Conservation (phyloP, 176 grass and related monocot genomes). For the Leersia perrieri region DNA sequence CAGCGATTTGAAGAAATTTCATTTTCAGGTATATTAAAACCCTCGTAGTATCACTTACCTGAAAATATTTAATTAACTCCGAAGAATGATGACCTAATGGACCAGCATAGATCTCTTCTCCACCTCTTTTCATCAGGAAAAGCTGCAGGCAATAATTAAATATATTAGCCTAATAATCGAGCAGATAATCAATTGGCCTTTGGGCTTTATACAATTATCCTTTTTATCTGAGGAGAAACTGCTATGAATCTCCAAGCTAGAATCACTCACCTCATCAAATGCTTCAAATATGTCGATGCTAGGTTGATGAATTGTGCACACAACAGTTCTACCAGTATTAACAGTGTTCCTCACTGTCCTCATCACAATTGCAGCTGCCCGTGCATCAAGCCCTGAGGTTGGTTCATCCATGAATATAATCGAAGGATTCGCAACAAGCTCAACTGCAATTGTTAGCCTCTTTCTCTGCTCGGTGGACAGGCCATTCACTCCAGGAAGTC, state of each 20-base stretch:
- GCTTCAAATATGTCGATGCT: constrained; percentile 99
- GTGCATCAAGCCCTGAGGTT: constrained; percentile 83
- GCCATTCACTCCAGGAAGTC: constrained; percentile 76
- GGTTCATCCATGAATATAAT: constrained; percentile 97
- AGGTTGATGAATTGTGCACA: constrained; percentile 94
- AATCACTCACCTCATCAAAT: constrained; percentile 72
- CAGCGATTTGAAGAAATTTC: background rate
- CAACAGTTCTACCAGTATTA: constrained; percentile 80
- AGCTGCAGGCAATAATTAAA: constrained; percentile 52
- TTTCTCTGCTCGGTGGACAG: constrained; percentile 90
- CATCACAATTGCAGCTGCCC: constrained; percentile 93
- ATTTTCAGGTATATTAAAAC: background rate
- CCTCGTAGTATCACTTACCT: constrained; percentile 49
- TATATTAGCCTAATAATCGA: constrained; percentile 1
- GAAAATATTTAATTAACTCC: constrained; percentile 79
- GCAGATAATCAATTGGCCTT: background rate
- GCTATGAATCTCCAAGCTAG: background rate
- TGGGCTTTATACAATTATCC: background rate
- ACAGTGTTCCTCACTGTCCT: constrained; percentile 88
- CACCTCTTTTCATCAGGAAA: constrained; percentile 86
- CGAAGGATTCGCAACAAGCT: constrained; percentile 87
- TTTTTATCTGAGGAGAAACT: background rate
- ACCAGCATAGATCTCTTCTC: constrained; percentile 92
- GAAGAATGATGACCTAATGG: constrained; percentile 71
- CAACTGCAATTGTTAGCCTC: constrained; percentile 84